These are phyloP conservation scores for Colletotrichum sp. DNA, from an alignment of 2,329 filamentous ascomycete species.

Conservation along the genomic window DNA sequence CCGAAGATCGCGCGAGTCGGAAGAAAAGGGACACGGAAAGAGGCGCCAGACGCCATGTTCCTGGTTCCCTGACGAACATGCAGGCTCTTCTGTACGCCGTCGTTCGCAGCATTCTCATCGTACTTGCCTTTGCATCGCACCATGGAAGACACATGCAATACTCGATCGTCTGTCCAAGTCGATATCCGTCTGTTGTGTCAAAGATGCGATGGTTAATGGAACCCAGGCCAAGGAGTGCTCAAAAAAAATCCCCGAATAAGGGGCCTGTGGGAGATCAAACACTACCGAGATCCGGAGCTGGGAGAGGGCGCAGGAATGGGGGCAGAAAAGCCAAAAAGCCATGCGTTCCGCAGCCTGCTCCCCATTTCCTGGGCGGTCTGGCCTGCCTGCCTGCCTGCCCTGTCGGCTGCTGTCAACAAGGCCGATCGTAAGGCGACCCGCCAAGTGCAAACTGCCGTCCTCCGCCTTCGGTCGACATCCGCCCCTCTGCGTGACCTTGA, in stretches of 20 bases:
- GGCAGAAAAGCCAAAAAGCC: background rate
- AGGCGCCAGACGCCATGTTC: background rate
- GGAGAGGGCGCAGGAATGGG: background rate
- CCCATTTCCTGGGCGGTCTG: background rate
- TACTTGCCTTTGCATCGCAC: background rate
- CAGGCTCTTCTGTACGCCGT: background rate
- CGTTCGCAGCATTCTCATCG: background rate
- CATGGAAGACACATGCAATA: background rate
- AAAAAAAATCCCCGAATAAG: background rate
- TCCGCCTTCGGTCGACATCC: conserved; percentile 15
- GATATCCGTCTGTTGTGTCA: background rate
- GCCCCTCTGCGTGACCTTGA: conserved; percentile 17
- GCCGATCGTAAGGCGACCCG: conserved; percentile 5
- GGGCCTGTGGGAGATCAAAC: conserved; percentile 17
- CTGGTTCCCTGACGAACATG: conserved; percentile 1
- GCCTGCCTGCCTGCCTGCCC: background rate
- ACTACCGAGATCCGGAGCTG: conserved; percentile 18
- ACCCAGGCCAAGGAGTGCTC: background rate
- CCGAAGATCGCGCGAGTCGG: conserved; percentile 20
- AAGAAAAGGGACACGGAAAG: conserved; percentile 1
- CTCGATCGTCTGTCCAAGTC: background rate
- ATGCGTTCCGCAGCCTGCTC: background rate
- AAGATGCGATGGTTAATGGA: background rate
- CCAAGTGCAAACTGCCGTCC: conserved; percentile 17
- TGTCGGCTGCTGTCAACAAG: background rate